Evolutionary conservation across 352 stramenopile genomes (phyloP), one percentile per base, ranked within the genome.

Genomic region (Thalassiosira exigua): DNA sequence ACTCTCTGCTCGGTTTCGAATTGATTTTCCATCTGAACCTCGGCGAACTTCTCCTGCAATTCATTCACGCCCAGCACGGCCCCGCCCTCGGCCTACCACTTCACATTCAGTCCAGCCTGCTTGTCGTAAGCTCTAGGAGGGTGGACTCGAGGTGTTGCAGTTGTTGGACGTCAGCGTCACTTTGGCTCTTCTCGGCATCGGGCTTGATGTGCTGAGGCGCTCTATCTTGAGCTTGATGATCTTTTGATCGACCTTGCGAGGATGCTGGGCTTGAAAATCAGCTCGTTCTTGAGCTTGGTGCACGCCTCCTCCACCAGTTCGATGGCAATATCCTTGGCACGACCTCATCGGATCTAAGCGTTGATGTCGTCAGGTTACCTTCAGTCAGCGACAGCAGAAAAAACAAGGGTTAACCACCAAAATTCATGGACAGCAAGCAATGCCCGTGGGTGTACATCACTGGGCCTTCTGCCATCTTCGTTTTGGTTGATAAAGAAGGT

Each of bases 171-270:
- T 79, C 68, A 9, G 62, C 44, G 73, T 84, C 75, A 4, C 59
- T 48, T 12, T 78, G 50, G 42, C 75, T 54, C 19, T 75, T 81
- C 56, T 91, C 81, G 56, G 90, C 77, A 82, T 92, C 87, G 17
- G 84, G 90, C 64, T 87, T 67, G 24, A 92, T 73, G n/a, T n/a
- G 26, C 79, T 89, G 5, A 92, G 57, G 19, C 84, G 65, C 68
- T 92, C 97, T 79, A 99, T 98, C 82, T 99, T 94, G 3, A 99
- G 91, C 84, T 99, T 95, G 29, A 99, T 91, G 52, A 98, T 94
- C 44, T 94, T 88, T 33, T 97, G 90, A 80, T 99, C 97, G 69
- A 99, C 98, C 75, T 98, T 94, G 88, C 97, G 5, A 96, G 61
- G 30, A 86, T 27, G 19, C 70, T 77, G 33, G 91, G 91, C 56